Percentiles rank a stretch among this genome's conserved stretches.
phyloP scores from a whole-genome alignment of 495 filamentous ascomycete genomes.

The Aspergillus bertholletiae region DNA sequence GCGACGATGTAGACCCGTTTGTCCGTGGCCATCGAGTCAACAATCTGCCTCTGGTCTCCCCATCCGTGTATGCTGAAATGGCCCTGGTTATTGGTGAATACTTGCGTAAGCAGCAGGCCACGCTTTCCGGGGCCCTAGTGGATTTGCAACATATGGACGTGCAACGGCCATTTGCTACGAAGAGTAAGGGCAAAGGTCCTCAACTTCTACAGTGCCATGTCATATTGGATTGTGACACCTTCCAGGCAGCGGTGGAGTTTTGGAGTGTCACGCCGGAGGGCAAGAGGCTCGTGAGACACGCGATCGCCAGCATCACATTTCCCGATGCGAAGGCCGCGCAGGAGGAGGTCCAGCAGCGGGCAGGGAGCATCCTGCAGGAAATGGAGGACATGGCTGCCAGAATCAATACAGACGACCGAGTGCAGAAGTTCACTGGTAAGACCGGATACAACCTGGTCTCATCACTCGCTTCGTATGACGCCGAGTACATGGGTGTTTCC shows the following conservation, averaged over 20 bases:
- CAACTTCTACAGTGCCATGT: not conserved
- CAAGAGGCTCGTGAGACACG: not conserved
- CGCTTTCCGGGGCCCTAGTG: not conserved
- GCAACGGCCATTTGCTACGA: not conserved
- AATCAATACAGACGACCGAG: not conserved
- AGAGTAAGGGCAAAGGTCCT: not conserved
- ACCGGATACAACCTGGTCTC: constrained; percentile 68
- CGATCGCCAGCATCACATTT: not conserved
- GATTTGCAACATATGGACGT: not conserved
- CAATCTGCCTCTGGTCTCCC: constrained; percentile 1
- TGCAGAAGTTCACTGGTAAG: constrained; percentile 28
- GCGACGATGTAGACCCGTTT: not conserved
- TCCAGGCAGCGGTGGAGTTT: not conserved
- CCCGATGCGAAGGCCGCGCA: not conserved
- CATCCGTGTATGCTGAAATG: constrained; percentile 26
- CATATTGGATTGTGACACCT: not conserved
- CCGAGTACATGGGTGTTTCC: constrained; percentile 56
- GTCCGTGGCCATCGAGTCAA: constrained; percentile 6
- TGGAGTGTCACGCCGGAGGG: not conserved
- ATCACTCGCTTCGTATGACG: constrained; percentile 60
- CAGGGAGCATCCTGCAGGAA: not conserved
- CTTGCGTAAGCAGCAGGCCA: not conserved
- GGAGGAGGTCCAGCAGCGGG: not conserved
- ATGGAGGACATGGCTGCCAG: not conserved
- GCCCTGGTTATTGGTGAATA: constrained; percentile 17